These are phyloP conservation scores for Exophiala sideris DNA, from an alignment of 2,329 filamentous ascomycete genomes.

Conservation along the genomic window DNA sequence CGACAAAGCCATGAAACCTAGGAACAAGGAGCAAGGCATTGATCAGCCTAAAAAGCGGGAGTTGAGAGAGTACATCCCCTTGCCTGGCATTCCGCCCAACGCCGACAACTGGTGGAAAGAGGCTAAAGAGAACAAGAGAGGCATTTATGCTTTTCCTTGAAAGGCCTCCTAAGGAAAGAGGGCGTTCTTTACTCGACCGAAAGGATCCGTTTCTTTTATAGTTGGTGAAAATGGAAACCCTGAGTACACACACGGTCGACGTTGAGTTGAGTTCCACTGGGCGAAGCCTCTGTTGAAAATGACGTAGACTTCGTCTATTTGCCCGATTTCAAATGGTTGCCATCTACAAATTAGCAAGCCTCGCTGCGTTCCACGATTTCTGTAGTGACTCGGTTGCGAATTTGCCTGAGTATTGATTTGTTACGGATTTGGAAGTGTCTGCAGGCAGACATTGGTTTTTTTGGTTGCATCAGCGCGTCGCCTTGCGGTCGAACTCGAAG, in stretches of 20 bases:
- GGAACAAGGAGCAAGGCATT: conserved; percentile 54
- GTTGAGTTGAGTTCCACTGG: background rate
- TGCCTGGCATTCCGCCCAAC: conserved; percentile 42
- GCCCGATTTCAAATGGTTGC: background rate
- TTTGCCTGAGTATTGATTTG: too few relatives aligned
- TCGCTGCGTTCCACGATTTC: background rate
- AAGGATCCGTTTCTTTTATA: too few relatives aligned
- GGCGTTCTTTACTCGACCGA: too few relatives aligned
- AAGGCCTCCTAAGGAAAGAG: background rate
- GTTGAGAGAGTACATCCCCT: conserved; percentile 51
- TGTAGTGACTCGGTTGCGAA: too few relatives aligned
- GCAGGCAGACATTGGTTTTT: background rate
- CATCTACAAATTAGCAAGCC: background rate
- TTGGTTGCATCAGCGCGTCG: too few relatives aligned
- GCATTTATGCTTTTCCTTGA: conserved; percentile 20
- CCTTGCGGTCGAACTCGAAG: too few relatives aligned
- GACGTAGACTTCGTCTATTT: conserved; percentile 3
- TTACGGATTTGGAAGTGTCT: background rate
- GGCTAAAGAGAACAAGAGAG: conserved; percentile 16
- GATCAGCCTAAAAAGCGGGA: conserved; percentile 52
- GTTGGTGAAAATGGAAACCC: background rate
- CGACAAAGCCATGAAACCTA: conserved; percentile 43
- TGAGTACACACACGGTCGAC: background rate
- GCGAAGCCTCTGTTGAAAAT: conserved; percentile 1
- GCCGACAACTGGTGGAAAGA: conserved; percentile 50